Conservation (phyloP, 2,329 filamentous ascomycete genomes). For the Aspergillus aculeatinus region DNA sequence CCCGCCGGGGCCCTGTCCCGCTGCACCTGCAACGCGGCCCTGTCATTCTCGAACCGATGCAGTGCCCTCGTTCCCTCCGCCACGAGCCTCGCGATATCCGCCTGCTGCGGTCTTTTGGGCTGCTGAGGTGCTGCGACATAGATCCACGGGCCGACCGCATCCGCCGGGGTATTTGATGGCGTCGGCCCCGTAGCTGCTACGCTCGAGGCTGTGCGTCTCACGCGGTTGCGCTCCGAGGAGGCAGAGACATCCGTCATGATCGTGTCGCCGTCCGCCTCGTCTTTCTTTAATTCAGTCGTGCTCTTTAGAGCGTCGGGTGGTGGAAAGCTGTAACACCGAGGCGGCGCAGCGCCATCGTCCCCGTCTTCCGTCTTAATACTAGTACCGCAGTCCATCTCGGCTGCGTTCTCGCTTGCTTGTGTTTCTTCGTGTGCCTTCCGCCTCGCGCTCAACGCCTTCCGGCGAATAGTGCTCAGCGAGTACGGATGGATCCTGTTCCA, state of each 20-base stretch:
- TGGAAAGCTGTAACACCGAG: background rate
- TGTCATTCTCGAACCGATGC: conserved; percentile 47
- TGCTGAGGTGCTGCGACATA: conserved; percentile 64
- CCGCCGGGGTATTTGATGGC: conserved; percentile 59
- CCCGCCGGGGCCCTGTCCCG: conserved; percentile 43
- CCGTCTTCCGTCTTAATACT: background rate
- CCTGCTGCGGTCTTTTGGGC: conserved; percentile 36
- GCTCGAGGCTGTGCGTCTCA: background rate
- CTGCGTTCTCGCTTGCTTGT: background rate
- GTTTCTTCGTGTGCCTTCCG: background rate
- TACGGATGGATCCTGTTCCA: conserved; percentile 39
- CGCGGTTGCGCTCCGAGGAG: background rate
- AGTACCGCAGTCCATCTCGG: background rate
- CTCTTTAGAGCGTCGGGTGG: background rate
- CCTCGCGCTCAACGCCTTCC: background rate
- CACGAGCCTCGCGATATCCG: conserved; percentile 50
- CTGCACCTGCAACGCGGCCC: conserved; percentile 52
- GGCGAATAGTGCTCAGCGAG: conserved; percentile 33
- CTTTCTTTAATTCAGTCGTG: background rate
- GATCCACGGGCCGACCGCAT: conserved; percentile 63
- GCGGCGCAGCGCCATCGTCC: background rate
- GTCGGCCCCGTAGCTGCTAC: conserved; percentile 61
- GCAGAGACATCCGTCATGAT: background rate
- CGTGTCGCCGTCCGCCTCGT: background rate
- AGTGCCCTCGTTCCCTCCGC: conserved; percentile 57